Evolutionary conservation across 2,329 filamentous ascomycete species (phyloP), one percentile per base, ranked within the genome.

Genomic region (Ascochyta pisi): DNA sequence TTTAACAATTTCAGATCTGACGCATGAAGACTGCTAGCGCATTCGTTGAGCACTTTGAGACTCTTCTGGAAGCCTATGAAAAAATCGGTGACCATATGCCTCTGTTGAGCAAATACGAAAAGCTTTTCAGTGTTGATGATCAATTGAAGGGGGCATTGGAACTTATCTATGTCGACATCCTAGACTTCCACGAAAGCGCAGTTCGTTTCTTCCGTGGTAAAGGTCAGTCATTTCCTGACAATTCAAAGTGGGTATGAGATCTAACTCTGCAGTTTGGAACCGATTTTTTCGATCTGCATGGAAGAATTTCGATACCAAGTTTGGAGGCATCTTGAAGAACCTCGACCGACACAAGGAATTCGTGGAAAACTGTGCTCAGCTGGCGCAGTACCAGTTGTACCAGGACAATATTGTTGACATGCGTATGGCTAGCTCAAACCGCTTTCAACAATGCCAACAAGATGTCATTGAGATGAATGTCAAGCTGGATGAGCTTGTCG

Each of bases 11-110:
- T 27, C 7, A 4, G 6, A 29, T 12, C 43, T 60, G 26, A 64
- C 19, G 7, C 12, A 0, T 31, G 15, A 10, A 70, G 68, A 62
- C 64, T n/a, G 69, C 75, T 2, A 69, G 58, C 47, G 73, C 64
- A 12, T 71, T 66, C 53, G 31, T 59, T 2, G 73, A 77, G 0
- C 65, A 65, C 6, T 76, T 79, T 41, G 73, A 79, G 16, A 62
- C 58, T 4, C 38, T 79, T 1, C 56, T 79, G 1, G 71, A 76
- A 38, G 75, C 75, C 0, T 79, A 79, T 56, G 55, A 75, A 39
- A 59, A 69, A 5, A 74, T 80, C 46, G 74, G 75, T 6, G 77
- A 79, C 46, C 60, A 70, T 4, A 62, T 79, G 0, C 77, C 77
- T 9, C 58, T 76, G 4, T 56, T 80, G 1, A 12, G 51, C 6